Evolutionary conservation across 257 asterid genomes (phyloP).

Genomic region (Solanum rostratum): DNA sequence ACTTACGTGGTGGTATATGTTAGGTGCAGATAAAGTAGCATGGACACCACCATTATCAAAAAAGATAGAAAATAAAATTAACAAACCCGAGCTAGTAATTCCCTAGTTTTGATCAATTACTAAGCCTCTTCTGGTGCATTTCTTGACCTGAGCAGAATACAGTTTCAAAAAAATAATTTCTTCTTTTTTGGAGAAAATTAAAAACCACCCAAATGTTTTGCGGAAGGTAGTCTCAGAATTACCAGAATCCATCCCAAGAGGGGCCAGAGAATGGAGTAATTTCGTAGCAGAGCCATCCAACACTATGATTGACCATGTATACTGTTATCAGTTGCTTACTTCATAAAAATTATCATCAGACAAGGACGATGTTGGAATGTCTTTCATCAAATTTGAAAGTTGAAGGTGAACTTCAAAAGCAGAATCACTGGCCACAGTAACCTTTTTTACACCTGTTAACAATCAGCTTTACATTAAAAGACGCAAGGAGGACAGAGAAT

Average conservation of each 20-base stretch:
- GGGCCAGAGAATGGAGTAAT: neutral
- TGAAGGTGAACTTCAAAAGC: conserved; percentile 28
- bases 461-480: neutral
- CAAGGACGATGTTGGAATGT: conserved; percentile 33
- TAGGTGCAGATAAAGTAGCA: neutral
- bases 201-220: neutral
- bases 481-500: neutral
- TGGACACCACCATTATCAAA: neutral
- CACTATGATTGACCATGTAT: neutral
- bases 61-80: neutral
- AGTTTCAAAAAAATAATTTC: neutral
- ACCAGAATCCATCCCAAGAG: neutral
- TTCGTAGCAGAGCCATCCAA: neutral
- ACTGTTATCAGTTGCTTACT: conserved; percentile 28
- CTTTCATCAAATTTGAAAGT: conserved; percentile 50
- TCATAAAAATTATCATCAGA: conserved; percentile 66
- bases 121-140: neutral
- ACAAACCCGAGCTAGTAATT: neutral
- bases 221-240: neutral
- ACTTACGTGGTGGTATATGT: neutral
- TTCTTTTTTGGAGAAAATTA: neutral
- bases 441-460: conserved; percentile 43
- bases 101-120: neutral
- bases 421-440: conserved; percentile 31
- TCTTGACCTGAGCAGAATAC: neutral